Base-by-base conservation (phyloP, 768 basidiomycete species). In the Boletales sp. region DNA sequence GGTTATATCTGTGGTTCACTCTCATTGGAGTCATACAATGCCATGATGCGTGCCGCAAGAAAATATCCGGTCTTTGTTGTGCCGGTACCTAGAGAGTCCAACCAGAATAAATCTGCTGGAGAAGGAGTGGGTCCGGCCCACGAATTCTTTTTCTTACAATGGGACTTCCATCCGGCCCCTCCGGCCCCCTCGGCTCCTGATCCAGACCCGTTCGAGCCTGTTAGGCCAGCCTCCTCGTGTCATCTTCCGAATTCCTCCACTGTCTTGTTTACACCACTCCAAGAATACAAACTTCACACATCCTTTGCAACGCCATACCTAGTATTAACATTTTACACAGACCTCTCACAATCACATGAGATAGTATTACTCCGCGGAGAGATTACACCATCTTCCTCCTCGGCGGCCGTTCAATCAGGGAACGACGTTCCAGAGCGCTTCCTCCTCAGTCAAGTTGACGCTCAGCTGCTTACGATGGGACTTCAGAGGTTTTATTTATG, bases 261-360 rank as follows among this genome's bases (percentile, higher is more conserved):
- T 0, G 77, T 95, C 46, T 75, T 98, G 33, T 95, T 95, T 74
- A 94, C 96, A 0, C 90, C 94, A 2, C 76, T 98, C 38, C 86
- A 88, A 57, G 95, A 97, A 71, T 99, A 91, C 79, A 95, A 96
- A 68, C 70, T 83, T 49, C 84, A 87, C 36, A 78, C 78, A 46
- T 77, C 86, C 15, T 97, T 86, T 66, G 89, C 96, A 8, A 94
- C 92, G 5, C 94, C 95, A 1, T 90, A 92, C 63, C 77, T 99
- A 21, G 87, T 89, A 19, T 61, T 97, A 35, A 97, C 94, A 5
- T 83, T 90, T 67, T 97, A 98, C 69, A 87, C 94, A 44, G 94
- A 98, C 60, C 72, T 99, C 6, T 81, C 84, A 2, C 67, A 77
- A 25, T 83, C 87, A 5, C 92, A 97, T 60, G 84, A 82, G 11